Conservation (phyloP, 2,329 filamentous ascomycete species). For the Acrocalymma vagum region DNA sequence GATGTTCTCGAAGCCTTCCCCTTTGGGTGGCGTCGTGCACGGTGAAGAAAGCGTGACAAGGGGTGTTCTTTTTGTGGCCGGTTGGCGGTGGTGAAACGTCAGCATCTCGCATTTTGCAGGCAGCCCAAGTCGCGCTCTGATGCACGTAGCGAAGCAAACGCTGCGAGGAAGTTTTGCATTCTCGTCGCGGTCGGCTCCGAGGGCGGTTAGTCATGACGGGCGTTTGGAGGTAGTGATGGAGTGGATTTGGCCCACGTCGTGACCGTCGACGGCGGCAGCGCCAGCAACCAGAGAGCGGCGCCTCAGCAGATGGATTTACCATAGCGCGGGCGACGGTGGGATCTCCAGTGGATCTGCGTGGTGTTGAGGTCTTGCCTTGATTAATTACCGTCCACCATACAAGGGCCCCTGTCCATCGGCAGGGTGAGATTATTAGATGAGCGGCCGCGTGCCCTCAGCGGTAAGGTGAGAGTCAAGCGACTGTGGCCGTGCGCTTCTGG, state of each 20-base stretch:
- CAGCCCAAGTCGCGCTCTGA: too few species aligned
- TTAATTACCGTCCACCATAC: slow-evolving; percentile 36
- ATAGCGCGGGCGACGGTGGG: slow-evolving; percentile 8
- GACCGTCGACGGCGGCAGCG: too few species aligned
- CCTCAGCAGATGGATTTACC: slow-evolving; percentile 1
- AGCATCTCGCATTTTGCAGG: slow-evolving; percentile 16
- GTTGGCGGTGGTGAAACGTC: slow-evolving; percentile 29
- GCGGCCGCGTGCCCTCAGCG: slow-evolving; percentile 33
- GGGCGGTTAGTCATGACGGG: slow-evolving; percentile 1
- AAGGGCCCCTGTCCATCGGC: slow-evolving; percentile 22
- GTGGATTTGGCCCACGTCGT: too few species aligned
- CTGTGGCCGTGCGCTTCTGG: slow-evolving; percentile 33
- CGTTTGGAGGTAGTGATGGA: too few species aligned
- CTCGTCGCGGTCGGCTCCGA: too few species aligned
- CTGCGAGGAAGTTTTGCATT: too few species aligned
- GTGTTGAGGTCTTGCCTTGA: slow-evolving; percentile 27
- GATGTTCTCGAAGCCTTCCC: slow-evolving; percentile 29
- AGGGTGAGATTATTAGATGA: slow-evolving; percentile 28
- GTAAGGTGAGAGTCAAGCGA: slow-evolving; percentile 36
- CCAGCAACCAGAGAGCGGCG: too few species aligned
- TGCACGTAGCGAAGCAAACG: too few species aligned
- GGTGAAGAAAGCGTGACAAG: slow-evolving; percentile 25
- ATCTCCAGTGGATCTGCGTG: slow-evolving; percentile 26
- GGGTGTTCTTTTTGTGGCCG: slow-evolving; percentile 7
- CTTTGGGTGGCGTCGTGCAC: slow-evolving; percentile 26